phyloP scores from a whole-genome alignment of 2,329 filamentous ascomycete genomes.

The Cladophialophora chaetospira region DNA sequence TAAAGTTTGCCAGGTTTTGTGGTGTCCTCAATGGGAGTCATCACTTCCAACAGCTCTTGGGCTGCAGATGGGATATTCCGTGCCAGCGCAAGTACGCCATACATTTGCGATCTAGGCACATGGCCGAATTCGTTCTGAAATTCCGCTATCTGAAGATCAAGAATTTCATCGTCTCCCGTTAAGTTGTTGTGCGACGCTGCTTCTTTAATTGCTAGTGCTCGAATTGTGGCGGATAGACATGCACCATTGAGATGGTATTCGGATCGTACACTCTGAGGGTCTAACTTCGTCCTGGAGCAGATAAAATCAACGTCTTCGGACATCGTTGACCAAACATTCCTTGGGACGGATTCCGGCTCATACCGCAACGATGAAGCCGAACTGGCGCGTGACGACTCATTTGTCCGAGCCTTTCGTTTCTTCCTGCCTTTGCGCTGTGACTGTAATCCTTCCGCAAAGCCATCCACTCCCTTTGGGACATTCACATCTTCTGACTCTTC shows the following conservation, averaged over 20 bases:
- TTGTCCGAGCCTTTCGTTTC: conserved; percentile 33
- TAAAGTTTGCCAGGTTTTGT: conserved; percentile 11
- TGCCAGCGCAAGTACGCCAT: conserved; percentile 59
- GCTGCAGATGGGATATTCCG: conserved; percentile 60
- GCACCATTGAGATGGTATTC: conserved; percentile 62
- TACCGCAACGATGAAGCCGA: conserved; percentile 28
- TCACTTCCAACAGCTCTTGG: conserved; percentile 60
- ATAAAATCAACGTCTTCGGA: conserved; percentile 64
- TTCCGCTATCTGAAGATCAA: conserved; percentile 55
- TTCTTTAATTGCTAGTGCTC: conserved; percentile 53
- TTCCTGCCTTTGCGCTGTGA: conserved; percentile 40
- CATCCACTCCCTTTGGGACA: conserved; percentile 74
- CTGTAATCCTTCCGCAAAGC: conserved; percentile 63
- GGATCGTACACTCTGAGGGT: conserved; percentile 54
- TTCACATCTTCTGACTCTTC: conserved; percentile 48
- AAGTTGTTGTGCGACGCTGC: conserved; percentile 43
- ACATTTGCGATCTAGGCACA: conserved; percentile 51
- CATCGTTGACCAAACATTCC: conserved; percentile 62
- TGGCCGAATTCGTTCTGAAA: conserved; percentile 58
- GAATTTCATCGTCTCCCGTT: conserved; percentile 44
- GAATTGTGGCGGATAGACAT: conserved; percentile 58
- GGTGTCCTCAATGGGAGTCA: conserved; percentile 44
- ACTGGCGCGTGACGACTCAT: conserved; percentile 33
- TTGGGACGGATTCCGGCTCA: conserved; percentile 29
- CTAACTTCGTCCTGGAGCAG: conserved; percentile 50